Evolutionary conservation across 2,329 filamentous ascomycete species (phyloP).

Genomic region (Clarireedia paspali): DNA sequence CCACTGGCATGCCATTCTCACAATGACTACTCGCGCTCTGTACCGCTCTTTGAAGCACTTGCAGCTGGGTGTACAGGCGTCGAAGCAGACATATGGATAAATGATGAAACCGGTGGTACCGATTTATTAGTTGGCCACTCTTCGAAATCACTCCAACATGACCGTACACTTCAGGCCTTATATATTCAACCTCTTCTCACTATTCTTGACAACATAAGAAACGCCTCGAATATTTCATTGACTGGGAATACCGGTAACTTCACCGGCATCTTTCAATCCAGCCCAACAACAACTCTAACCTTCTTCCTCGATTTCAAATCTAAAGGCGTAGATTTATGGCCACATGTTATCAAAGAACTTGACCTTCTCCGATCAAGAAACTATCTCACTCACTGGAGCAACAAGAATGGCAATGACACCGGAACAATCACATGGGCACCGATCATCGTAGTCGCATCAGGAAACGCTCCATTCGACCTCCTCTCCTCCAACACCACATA

Average conservation of each 20-base stretch:
- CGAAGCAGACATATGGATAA: slow-evolving; percentile 55
- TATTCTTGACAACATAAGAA: slow-evolving; percentile 45
- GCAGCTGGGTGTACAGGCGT: slow-evolving; percentile 48
- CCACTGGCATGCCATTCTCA: slow-evolving; percentile 31
- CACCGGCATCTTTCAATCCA: slow-evolving; percentile 17
- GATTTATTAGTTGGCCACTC: slow-evolving; percentile 49
- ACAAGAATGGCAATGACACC: slow-evolving; percentile 27
- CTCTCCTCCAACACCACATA: slow-evolving; percentile 29
- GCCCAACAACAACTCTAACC: slow-evolving; percentile 20
- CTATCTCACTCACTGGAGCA: slow-evolving; percentile 36
- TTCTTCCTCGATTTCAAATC: slow-evolving; percentile 45
- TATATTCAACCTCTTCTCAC: slow-evolving; percentile 52
- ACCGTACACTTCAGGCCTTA: slow-evolving; percentile 46
- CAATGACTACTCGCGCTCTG: slow-evolving; percentile 49
- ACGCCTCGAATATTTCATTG: neutral
- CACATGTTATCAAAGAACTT: slow-evolving; percentile 34
- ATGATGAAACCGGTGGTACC: slow-evolving; percentile 35
- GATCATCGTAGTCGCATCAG: slow-evolving; percentile 42
- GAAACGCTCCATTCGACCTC: slow-evolving; percentile 36
- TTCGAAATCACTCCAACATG: slow-evolving; percentile 39
- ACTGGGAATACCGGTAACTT: neutral
- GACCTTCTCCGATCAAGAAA: slow-evolving; percentile 27
- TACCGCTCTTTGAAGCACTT: slow-evolving; percentile 43
- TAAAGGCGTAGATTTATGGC: slow-evolving; percentile 33
- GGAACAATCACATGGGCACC: slow-evolving; percentile 26